These are phyloP conservation scores for Avena insularis DNA, from an alignment of 176 grass and related monocot genomes.

Conservation along the genomic window DNA sequence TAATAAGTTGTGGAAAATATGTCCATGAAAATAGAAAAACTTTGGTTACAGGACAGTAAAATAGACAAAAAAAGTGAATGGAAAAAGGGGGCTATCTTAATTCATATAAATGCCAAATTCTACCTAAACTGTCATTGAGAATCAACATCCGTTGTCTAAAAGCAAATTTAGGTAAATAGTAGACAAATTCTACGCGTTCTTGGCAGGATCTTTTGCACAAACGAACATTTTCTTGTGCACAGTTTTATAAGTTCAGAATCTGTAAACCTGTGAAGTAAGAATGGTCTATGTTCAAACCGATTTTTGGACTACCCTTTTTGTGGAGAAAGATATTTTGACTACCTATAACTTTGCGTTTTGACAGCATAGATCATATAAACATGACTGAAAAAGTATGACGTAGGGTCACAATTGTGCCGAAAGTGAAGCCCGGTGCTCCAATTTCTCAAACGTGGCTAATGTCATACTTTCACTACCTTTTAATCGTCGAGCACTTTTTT, in stretches of 20 bases:
- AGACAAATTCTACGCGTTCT: not conserved
- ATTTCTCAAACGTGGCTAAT: not conserved
- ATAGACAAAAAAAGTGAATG: not conserved
- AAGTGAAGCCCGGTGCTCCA: constrained; percentile 5
- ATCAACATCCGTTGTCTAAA: not conserved
- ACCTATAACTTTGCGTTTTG: not conserved
- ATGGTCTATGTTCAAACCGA: not conserved
- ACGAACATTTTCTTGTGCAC: not conserved
- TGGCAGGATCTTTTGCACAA: not conserved
- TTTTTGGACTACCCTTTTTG: too few relatives aligned
- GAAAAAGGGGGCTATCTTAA: not conserved
- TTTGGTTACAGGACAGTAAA: not conserved
- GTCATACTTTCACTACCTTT: not conserved
- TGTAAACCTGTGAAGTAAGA: not conserved
- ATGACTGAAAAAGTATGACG: not conserved
- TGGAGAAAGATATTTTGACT: not conserved
- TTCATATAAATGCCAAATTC: not conserved
- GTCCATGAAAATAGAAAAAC: not conserved
- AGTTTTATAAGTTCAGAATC: not conserved
- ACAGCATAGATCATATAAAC: not conserved
- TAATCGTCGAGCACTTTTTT: not conserved
- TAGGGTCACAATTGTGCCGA: not conserved
- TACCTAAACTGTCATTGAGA: not conserved
- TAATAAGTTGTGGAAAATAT: not conserved
- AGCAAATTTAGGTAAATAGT: not conserved